Evolutionary conservation across 1,284 basidiomycete species (phyloP), one percentile per base, ranked within the genome.

Genomic region (Rhodotorula sp.): DNA sequence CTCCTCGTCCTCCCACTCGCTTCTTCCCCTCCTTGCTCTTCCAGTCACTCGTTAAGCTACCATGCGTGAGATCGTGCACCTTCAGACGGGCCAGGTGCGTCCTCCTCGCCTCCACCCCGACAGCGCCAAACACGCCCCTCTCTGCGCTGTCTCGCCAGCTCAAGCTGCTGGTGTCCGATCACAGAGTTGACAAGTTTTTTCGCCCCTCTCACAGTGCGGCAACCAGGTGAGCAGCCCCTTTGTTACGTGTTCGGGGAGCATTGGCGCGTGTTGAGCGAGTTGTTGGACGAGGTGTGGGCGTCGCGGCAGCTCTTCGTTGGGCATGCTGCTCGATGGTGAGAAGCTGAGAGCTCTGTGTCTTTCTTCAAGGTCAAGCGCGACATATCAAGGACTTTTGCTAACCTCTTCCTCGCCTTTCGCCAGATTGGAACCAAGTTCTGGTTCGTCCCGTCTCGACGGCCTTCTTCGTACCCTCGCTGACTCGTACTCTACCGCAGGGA

Each of bases 1-100:
- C n/a, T 18, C 15, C n/a, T n/a, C 34, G 34, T 34, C 22, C 34
- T 16, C 22, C 24, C 44, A 9, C 16, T 10, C 6, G 20, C 7
- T 28, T n/a, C 1, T 4, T 10, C 26, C 31, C 26, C 31, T 26
- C 52, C 56, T 28, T 46, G 57, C 47, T 30, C 51, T 13, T 31
- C 18, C 28, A n/a, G 37, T 26, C 16, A 44, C 58, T 37, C 30
- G 37, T 46, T 8, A 6, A 44, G 40, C 30, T 24, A 53, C 51
- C 54, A 51, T 51, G 50, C 50, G 61, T 22, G 92, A 94, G 88
- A 94, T 95, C 83, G 92, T 95, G 80, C 93, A 95, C 84, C 87
- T 95, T 79, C 93, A 95, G 83, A 94, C 93, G 78, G 92, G 92
- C 84, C 91, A 93, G 87, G 90, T 90, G 78, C 78, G 86, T 81